phyloP scores from a whole-genome alignment of 2,329 filamentous ascomycete species.

The Chalaropsis thielavioides region DNA sequence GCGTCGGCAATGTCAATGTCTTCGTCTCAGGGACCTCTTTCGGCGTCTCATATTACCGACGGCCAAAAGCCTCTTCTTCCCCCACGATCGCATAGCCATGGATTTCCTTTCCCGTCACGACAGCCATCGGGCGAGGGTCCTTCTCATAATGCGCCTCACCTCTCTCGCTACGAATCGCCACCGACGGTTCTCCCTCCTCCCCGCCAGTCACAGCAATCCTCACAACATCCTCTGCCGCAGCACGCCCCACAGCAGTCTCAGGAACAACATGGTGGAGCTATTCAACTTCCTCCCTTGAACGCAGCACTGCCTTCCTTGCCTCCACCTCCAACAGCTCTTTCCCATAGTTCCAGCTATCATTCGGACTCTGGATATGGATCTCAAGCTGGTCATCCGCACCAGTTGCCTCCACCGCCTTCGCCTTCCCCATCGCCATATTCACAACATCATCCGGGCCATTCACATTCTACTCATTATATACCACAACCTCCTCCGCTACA shows the following conservation, averaged over 20 bases:
- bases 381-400: not conserved
- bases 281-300: conserved; percentile 7
- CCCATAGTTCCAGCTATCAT: conserved; percentile 14
- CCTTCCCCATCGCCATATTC: not conserved
- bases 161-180: not conserved
- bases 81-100: conserved; percentile 2
- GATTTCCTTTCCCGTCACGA: not conserved
- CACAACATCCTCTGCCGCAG: conserved; percentile 16
- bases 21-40: conserved; percentile 17
- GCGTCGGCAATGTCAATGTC: conserved; percentile 19
- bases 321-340: conserved; percentile 13
- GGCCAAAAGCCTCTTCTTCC: not conserved
- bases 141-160: not conserved
- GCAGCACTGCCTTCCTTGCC: not conserved
- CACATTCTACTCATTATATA: conserved; percentile 5
- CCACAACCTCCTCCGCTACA: conserved; percentile 10
- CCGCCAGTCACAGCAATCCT: conserved; percentile 7
- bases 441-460: not conserved
- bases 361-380: conserved; percentile 7
- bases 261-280: not conserved
- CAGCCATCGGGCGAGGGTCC: not conserved
- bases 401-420: not conserved
- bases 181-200: conserved; percentile 2
- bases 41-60: conserved; percentile 20
- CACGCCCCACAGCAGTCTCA: not conserved